A percentile compares a stretch with the other conserved stretches of the same genome.
These are phyloP conservation scores for Diaporthe vaccinii DNA, from an alignment of 2,329 filamentous ascomycete genomes.

Conservation along the genomic window DNA sequence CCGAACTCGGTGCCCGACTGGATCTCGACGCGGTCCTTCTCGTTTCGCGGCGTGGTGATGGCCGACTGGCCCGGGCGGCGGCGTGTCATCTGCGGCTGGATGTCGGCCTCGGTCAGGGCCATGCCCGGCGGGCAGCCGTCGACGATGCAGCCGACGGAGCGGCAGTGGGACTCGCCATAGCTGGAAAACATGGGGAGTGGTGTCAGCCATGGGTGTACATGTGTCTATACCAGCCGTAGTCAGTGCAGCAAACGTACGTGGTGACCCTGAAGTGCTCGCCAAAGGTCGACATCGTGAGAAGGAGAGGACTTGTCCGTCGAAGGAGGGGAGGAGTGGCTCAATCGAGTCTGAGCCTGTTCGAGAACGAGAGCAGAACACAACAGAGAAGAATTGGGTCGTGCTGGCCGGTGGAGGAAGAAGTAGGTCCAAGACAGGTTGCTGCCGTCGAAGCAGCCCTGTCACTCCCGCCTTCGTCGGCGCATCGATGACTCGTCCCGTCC, in stretches of 20 bases:
- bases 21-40: constrained; percentile 92
- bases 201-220: not conserved
- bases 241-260: constrained; percentile 68
- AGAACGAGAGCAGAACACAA: not conserved
- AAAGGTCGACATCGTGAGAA: constrained; percentile 83
- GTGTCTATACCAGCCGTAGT: not conserved
- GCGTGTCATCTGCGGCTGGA: constrained; percentile 95
- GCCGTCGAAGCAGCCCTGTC: not conserved
- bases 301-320: not conserved
- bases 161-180: constrained; percentile 91
- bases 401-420: not conserved
- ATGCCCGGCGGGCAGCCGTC: constrained; percentile 93
- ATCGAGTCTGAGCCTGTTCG: not conserved
- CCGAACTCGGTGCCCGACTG: constrained; percentile 94
- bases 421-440: not conserved
- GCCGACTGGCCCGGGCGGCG: constrained; percentile 89
- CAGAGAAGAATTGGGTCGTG: not conserved
- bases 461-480: not conserved
- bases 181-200: constrained; percentile 51
- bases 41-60: constrained; percentile 92
- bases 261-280: constrained; percentile 86
- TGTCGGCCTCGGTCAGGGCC: constrained; percentile 85
- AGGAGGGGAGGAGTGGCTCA: not conserved
- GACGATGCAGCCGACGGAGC: constrained; percentile 93
- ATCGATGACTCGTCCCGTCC: constrained; percentile 10